These are phyloP conservation scores for Canavalia gladiata DNA, from an alignment of 306 rosid genomes.

Conservation along the genomic window DNA sequence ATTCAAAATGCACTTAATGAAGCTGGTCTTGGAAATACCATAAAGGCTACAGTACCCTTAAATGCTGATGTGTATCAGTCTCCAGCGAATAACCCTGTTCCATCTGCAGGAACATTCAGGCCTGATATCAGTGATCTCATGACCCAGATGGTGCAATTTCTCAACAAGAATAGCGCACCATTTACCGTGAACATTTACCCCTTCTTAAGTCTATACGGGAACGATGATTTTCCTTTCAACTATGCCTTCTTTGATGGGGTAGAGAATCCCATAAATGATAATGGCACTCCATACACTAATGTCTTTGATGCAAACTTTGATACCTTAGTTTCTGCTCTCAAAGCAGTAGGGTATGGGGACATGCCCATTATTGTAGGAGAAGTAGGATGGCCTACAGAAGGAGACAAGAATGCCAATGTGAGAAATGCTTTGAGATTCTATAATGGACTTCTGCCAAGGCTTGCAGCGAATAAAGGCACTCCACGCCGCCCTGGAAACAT, in stretches of 20 bases:
- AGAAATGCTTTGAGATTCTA: constrained; percentile 86
- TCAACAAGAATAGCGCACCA: constrained; percentile 79
- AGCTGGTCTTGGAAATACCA: constrained; percentile 73
- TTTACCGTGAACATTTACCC: constrained; percentile 96
- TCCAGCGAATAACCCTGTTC: constrained; percentile 64
- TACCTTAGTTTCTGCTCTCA: constrained; percentile 86
- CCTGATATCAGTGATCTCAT: constrained; percentile 73
- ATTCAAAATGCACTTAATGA: constrained; percentile 93
- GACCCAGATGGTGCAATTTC: constrained; percentile 83
- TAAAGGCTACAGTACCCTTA: constrained; percentile 96
- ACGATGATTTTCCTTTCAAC: constrained; percentile 84
- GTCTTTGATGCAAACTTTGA: constrained; percentile 97
- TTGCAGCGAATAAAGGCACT: constrained; percentile 81
- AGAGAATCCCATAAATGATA: constrained; percentile 68
- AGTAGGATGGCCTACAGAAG: constrained; percentile 99
- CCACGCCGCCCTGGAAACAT: constrained; percentile 80
- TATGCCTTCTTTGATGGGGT: constrained; percentile 95
- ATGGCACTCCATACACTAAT: constrained; percentile 75
- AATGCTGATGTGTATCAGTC: constrained; percentile 93
- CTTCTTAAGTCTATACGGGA: constrained; percentile 89
- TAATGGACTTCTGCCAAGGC: constrained; percentile 78
- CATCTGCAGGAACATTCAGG: constrained; percentile 91
- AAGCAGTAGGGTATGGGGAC: constrained; percentile 71
- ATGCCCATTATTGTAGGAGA: constrained; percentile 87
- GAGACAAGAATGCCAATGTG: constrained; percentile 86